phyloP scores from a whole-genome alignment of 768 basidiomycete genomes.

The Amanita jacksonii region DNA sequence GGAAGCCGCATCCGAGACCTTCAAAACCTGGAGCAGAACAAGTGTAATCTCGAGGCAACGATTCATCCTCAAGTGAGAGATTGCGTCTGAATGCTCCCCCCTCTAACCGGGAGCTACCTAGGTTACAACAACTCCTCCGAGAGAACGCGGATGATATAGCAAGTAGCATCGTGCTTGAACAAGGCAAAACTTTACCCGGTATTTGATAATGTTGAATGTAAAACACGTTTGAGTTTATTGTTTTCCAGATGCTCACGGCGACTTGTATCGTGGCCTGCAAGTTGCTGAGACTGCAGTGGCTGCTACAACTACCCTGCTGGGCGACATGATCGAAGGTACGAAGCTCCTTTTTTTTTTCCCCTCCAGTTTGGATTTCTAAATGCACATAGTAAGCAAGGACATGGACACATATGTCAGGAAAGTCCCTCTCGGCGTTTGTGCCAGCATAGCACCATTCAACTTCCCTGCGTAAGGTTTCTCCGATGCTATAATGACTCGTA shows the following conservation, averaged over 20 bases:
- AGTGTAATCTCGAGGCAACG: slow-evolving; percentile 81
- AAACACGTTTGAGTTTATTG: slow-evolving; percentile 3
- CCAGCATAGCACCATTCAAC: slow-evolving; percentile 82
- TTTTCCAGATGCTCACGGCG: slow-evolving; percentile 80
- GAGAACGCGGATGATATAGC: slow-evolving; percentile 83
- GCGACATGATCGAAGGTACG: slow-evolving; percentile 85
- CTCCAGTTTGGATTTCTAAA: slow-evolving; percentile 2
- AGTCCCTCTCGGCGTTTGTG: slow-evolving; percentile 83
- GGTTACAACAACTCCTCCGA: slow-evolving; percentile 81
- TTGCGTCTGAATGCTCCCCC: neutral
- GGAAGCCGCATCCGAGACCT: slow-evolving; percentile 75
- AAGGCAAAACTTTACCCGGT: slow-evolving; percentile 91
- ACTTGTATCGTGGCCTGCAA: slow-evolving; percentile 87
- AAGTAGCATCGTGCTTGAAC: slow-evolving; percentile 84
- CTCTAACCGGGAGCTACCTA: slow-evolving; percentile 21
- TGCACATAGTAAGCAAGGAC: slow-evolving; percentile 68
- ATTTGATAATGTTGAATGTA: slow-evolving; percentile 9
- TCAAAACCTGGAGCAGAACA: slow-evolving; percentile 80
- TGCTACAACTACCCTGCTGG: slow-evolving; percentile 78
- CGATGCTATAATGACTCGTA: slow-evolving; percentile 4
- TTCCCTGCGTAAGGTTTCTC: slow-evolving; percentile 63
- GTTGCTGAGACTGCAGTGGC: slow-evolving; percentile 76
- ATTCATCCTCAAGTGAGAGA: slow-evolving; percentile 82
- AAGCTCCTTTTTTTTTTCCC: slow-evolving; percentile 15
- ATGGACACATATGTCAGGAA: slow-evolving; percentile 91